phyloP scores from a whole-genome alignment of 2,329 filamentous ascomycete species.

The Aureobasidium vineae region DNA sequence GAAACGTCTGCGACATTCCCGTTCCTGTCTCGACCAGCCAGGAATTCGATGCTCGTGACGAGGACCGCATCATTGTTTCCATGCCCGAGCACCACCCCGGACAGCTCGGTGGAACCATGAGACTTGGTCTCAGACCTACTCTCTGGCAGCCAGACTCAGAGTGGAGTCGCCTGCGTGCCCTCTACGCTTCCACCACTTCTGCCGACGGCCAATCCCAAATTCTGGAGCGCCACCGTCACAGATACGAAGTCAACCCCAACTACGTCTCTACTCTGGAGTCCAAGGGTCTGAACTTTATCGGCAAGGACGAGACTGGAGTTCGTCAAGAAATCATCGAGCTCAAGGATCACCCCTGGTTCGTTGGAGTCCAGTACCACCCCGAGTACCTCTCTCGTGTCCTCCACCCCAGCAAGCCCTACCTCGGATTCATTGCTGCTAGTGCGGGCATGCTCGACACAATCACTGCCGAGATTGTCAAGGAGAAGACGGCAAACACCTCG shows the following conservation, averaged over 20 bases:
- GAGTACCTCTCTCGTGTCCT: slow-evolving; percentile 79
- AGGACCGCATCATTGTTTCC: slow-evolving; percentile 74
- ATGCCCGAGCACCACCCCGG: slow-evolving; percentile 84
- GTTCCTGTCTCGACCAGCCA: slow-evolving; percentile 53
- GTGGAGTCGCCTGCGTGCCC: slow-evolving; percentile 72
- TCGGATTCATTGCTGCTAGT: slow-evolving; percentile 80
- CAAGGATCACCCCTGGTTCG: slow-evolving; percentile 79
- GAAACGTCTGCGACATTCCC: slow-evolving; percentile 66
- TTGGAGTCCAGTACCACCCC: slow-evolving; percentile 84
- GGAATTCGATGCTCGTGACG: slow-evolving; percentile 59
- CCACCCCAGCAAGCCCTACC: slow-evolving; percentile 69
- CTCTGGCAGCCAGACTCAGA: slow-evolving; percentile 72
- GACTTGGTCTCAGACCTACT: slow-evolving; percentile 71
- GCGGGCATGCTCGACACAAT: slow-evolving; percentile 62
- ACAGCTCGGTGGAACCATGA: slow-evolving; percentile 84
- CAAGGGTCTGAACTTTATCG: slow-evolving; percentile 71
- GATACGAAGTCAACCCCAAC: slow-evolving; percentile 86
- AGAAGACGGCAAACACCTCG: slow-evolving; percentile 26
- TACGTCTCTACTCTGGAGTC: slow-evolving; percentile 67
- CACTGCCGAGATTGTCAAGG: slow-evolving; percentile 33
- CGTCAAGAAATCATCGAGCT: slow-evolving; percentile 83
- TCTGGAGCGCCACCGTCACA: slow-evolving; percentile 77
- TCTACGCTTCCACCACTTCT: slow-evolving; percentile 62
- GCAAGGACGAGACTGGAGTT: slow-evolving; percentile 73
- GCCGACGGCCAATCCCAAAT: slow-evolving; percentile 40